Base-by-base conservation (phyloP, 2,329 filamentous ascomycete species). In the Sordariomycetes sp. region DNA sequence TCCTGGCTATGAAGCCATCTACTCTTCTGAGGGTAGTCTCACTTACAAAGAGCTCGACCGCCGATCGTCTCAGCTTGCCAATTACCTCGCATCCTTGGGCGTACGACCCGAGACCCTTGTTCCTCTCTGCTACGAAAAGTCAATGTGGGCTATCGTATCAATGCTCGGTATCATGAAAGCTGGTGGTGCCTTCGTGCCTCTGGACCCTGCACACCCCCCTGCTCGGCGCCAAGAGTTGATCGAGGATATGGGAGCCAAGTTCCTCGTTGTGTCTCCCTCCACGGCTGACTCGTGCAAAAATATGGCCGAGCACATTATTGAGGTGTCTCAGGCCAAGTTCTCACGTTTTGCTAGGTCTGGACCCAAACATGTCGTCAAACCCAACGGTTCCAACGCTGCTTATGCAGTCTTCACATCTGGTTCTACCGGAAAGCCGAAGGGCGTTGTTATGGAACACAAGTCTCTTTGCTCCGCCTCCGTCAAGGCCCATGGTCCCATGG, bases 371-470 rank as follows among this genome's bases (percentile, higher is more conserved):
- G n/a, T n/a, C n/a, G n/a, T 8, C 16, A 7, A 12, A 11, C 2
- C 26, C 30, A 12, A n/a, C n/a, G n/a, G n/a, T n/a, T n/a, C 29
- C 9, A 8, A 40, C n/a, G 23, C 23, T n/a, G 9, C 9, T n/a
- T 48, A 42, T 31, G 33, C 45, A 4, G 21, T 47, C 11, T 49
- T 49, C 34, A 48, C 46, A 6, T 48, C 45, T 5, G 47, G 46
- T 8, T 45, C 39, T 24, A 49, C 47, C 2, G 47, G 46, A 11
- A 37, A 35, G 12, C 45, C 47, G 6, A 48, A 49, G 29, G 47
- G 47, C 4, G 38, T 47, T 4, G 32, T 44, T 10, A 40, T 48
- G 18, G 34, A 42, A 12, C 46, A 47, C 28, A 21, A 31, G 2
- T 15, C 34, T 16, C 27, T 49, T 6, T 17, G 44, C 24, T 44